Base-by-base conservation (phyloP, 306 rosid species). In the Bauhinia variegata region DNA sequence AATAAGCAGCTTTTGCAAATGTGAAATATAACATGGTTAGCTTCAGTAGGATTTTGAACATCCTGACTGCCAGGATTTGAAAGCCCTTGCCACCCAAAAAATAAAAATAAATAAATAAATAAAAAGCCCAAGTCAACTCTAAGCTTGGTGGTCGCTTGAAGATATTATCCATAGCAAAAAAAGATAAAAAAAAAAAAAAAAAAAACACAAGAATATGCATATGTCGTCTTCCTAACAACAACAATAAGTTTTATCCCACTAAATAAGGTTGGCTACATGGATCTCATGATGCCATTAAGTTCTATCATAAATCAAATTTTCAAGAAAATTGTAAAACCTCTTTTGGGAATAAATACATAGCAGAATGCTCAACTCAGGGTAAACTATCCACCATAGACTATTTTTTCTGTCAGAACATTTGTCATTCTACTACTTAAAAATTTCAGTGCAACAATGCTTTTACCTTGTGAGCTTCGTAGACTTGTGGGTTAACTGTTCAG, bases 381-480 rank as follows among this genome's bases (percentile, higher is more conserved):
- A 62, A 61, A 51, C 28, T 18, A 63, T 72, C 54, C 44, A 61
- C 19, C 47, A 63, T 54, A 34, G 11, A 63, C 51, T 34, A 19
- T 50, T 73, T 43, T 43, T 39, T 70, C 71, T 44, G 7, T 36
- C 52, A 63, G 33, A 3, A n/a, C 2, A 23, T 23, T 44, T 46
- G 36, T 56, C 60, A 23, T 16, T 73, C 7, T 57, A 32, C 51
- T 49, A 46, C 43, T 49, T 57, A 52, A 38, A 69, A 37, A 13
- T 58, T 55, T 14, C 55, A 54, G 70, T 50, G 46, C 43, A 65
- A 56, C 36, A 44, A 70, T 62, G 73, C 44, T 46, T 55, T 67
- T 80, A 93, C 99, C 95, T 88, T 89, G 85, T 93, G 88, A 71
- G 79, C 74, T 60, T 93, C 92, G 71, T 84, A 90, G 63, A 71